Conservation (phyloP, 192 early-diverging fungal species). For the Gonapodya prolifera region DNA sequence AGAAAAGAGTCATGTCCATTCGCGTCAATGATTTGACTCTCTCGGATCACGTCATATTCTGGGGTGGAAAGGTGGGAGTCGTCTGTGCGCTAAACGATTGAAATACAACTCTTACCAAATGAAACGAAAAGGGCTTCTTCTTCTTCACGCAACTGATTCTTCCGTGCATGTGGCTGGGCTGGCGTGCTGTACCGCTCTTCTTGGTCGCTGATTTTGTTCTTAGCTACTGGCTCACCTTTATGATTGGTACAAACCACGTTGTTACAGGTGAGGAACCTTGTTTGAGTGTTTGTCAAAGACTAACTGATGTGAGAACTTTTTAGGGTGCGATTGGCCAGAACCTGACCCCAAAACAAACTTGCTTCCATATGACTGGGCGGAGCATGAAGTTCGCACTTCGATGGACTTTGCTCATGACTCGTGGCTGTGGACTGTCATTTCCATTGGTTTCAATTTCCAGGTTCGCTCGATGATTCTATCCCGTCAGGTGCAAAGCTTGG, state of each 20-base stretch:
- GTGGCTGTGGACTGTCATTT: slow-evolving; percentile 27
- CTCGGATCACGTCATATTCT: slow-evolving; percentile 36
- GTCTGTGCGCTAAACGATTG: not conserved
- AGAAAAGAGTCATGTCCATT: slow-evolving; percentile 30
- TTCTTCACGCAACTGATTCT: slow-evolving; percentile 29
- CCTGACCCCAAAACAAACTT: slow-evolving; percentile 17
- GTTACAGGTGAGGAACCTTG: slow-evolving; percentile 20
- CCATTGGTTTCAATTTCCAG: slow-evolving; percentile 35
- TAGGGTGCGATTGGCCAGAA: not conserved
- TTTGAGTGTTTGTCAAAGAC: too few relatives aligned
- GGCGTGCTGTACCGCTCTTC: slow-evolving; percentile 25
- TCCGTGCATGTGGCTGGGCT: slow-evolving; percentile 21
- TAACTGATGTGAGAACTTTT: too few relatives aligned
- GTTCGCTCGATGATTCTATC: not conserved
- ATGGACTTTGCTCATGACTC: slow-evolving; percentile 39
- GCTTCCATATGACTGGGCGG: slow-evolving; percentile 38
- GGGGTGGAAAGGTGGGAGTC: slow-evolving; percentile 30
- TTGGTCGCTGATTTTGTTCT: slow-evolving; percentile 26
- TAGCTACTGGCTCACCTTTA: slow-evolving; percentile 35
- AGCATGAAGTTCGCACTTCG: slow-evolving; percentile 22
- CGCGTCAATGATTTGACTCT: slow-evolving; percentile 29
- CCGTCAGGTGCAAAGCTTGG: not conserved
- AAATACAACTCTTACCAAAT: not conserved
- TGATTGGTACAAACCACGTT: slow-evolving; percentile 47
- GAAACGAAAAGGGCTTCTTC: slow-evolving; percentile 28